Evolutionary conservation across 805 yeast species (phyloP).

Genomic region (Grigorovia humatica): DNA sequence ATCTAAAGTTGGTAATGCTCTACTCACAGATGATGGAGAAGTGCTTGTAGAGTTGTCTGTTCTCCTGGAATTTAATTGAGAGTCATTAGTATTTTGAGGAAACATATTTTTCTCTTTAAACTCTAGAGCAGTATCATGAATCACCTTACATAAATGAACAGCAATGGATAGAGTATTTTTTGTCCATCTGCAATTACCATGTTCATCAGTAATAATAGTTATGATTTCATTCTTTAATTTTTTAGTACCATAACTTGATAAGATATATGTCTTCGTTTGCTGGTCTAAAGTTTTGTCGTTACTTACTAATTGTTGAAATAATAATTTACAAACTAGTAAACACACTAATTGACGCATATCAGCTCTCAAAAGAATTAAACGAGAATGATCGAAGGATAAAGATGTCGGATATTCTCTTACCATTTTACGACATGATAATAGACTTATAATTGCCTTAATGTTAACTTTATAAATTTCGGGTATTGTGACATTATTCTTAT

Average conservation of each 20-base stretch:
- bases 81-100: neutral
- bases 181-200: conserved; percentile 86
- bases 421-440: conserved; percentile 72
- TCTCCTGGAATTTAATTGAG: neutral
- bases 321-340: conserved; percentile 57
- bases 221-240: conserved; percentile 59
- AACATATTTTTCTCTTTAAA: conserved; percentile 5
- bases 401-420: conserved; percentile 75
- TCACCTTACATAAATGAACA: conserved; percentile 35
- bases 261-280: conserved; percentile 28
- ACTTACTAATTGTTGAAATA: conserved; percentile 58
- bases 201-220: conserved; percentile 73
- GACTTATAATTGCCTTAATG: conserved; percentile 45
- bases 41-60: neutral
- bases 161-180: conserved; percentile 65
- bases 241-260: conserved; percentile 31
- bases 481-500: conserved; percentile 7
- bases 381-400: conserved; percentile 72
- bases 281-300: conserved; percentile 23
- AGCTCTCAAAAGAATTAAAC: conserved; percentile 68
- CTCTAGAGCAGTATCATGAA: conserved; percentile 23
- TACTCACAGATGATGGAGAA: neutral
- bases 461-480: conserved; percentile 32
- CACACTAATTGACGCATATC: conserved; percentile 81
- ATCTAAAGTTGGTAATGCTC: conserved; percentile 15